These are phyloP conservation scores for Pleurotus platypus DNA, from an alignment of 768 basidiomycete species.

Conservation along the genomic window DNA sequence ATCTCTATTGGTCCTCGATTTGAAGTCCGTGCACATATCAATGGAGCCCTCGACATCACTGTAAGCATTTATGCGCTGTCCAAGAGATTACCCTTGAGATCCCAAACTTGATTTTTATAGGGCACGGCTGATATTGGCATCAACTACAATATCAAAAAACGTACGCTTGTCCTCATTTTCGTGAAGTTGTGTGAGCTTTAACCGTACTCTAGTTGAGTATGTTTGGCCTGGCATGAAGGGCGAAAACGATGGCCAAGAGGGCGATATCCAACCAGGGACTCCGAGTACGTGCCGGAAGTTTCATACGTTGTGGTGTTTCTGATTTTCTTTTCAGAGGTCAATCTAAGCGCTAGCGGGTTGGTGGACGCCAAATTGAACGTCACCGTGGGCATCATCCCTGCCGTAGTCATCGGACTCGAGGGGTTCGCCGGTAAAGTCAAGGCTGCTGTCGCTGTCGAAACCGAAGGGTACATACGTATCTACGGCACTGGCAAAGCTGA, in stretches of 20 bases:
- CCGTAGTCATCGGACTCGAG: slow-evolving; percentile 2
- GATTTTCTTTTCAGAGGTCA: background rate
- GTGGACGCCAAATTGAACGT: slow-evolving; percentile 2
- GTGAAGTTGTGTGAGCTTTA: background rate
- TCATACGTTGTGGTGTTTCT: background rate
- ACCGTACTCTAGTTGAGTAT: background rate
- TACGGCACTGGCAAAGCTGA: background rate
- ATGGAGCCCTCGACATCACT: background rate
- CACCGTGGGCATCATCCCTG: background rate
- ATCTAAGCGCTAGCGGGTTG: background rate
- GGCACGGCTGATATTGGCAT: slow-evolving; percentile 4
- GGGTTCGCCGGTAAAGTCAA: slow-evolving; percentile 3
- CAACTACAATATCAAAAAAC: slow-evolving; percentile 4
- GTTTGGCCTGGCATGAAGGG: slow-evolving; percentile 2
- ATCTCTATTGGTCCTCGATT: slow-evolving; percentile 5
- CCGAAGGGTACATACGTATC: background rate
- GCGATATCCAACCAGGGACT: background rate
- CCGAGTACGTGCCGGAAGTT: background rate
- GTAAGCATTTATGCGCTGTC: background rate
- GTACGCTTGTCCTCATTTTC: background rate
- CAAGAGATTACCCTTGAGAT: background rate
- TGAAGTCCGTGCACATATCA: slow-evolving; percentile 1
- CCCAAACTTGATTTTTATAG: background rate
- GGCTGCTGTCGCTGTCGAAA: background rate
- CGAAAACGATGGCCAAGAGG: slow-evolving; percentile 2